Conservation (phyloP, 306 rosid genomes). For the Cicer cuneatum region DNA sequence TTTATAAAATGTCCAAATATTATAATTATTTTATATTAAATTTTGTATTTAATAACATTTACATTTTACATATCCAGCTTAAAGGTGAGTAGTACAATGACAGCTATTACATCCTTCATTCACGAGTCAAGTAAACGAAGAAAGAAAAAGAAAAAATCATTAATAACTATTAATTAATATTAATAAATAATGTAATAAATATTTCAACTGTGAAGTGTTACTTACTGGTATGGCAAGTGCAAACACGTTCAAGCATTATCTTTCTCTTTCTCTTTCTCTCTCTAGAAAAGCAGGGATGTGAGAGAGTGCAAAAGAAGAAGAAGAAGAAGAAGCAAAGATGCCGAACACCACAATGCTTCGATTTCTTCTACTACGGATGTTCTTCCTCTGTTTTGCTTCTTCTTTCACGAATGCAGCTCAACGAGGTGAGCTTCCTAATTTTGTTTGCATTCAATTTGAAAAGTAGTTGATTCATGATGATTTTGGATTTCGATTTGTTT, state of each 20-base stretch:
- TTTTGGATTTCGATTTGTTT: conserved; percentile 39
- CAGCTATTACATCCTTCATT: conserved; percentile 5
- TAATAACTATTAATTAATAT: background rate
- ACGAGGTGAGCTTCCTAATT: conserved; percentile 54
- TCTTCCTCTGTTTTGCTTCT: conserved; percentile 51
- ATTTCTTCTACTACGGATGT: conserved; percentile 59
- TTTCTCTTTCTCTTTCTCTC: conserved; percentile 36
- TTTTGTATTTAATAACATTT: too few species aligned
- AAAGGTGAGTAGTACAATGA: background rate
- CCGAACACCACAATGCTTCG: conserved; percentile 52
- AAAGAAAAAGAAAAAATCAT: background rate
- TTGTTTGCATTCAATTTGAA: conserved; percentile 11
- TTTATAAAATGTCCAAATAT: too few species aligned
- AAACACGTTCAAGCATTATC: conserved; percentile 48
- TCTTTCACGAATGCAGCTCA: conserved; percentile 52
- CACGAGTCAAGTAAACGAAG: conserved; percentile 52
- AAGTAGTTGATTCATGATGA: background rate
- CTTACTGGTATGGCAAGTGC: conserved; percentile 33
- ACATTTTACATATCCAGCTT: too few species aligned
- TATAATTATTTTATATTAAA: too few species aligned
- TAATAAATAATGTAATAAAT: conserved; percentile 3
- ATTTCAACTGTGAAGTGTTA: conserved; percentile 30
- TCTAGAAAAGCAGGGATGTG: conserved; percentile 37
- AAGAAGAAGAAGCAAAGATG: conserved; percentile 27
- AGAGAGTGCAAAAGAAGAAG: conserved; percentile 22